Evolutionary conservation across 495 filamentous ascomycete species (phyloP), one percentile per base, ranked within the genome.

Genomic region (Parachaetomium inaequale): DNA sequence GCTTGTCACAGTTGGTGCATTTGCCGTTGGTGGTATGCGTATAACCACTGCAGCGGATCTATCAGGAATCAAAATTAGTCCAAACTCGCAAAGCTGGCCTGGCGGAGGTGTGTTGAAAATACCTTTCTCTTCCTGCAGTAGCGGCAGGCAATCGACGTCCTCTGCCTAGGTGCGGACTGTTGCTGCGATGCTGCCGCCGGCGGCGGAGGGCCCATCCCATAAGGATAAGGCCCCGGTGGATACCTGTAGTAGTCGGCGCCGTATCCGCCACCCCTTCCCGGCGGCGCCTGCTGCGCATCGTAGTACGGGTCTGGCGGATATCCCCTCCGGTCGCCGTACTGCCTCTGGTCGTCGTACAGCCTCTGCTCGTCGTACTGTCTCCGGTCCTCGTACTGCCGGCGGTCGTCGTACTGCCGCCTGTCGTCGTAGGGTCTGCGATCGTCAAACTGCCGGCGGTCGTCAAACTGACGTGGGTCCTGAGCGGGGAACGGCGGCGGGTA

Each of bases 41-140:
- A 57, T 81, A 80, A n/a, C 79, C 79, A 50, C 79, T 82, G 71
- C 79, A 82, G 21, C 79, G 78, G 63, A 82, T 82, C 79, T 82
- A 12, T 21, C n/a, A 17, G 19, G 19, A 15, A 21, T n/a, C 10
- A 36, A 31, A 23, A 53, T 71, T 63, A 71, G 67, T 34, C 45
- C 10, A n/a, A 2, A 3, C 17, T 26, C 14, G 12, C 23, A 11
- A 19, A 31, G 25, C 4, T 32, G 1, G 21, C n/a, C 4, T n/a
- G n/a, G n/a, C 15, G 23, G 15, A 2, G 23, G 47, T 56, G 4
- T 55, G 34, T 15, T 23, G n/a, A 46, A 42, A 21, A 23, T 64
- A 80, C 79, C 78, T 82, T 82, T 66, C 79, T 67, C 65, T 79
- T 79, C 11, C 79, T 58, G 63, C 79, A 82, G 40, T 82, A 82